A percentile compares a stretch with the other conserved stretches of the same genome.
These are phyloP conservation scores for Colletotrichum tropicicola DNA, from an alignment of 2,329 filamentous ascomycete species.

Conservation along the genomic window DNA sequence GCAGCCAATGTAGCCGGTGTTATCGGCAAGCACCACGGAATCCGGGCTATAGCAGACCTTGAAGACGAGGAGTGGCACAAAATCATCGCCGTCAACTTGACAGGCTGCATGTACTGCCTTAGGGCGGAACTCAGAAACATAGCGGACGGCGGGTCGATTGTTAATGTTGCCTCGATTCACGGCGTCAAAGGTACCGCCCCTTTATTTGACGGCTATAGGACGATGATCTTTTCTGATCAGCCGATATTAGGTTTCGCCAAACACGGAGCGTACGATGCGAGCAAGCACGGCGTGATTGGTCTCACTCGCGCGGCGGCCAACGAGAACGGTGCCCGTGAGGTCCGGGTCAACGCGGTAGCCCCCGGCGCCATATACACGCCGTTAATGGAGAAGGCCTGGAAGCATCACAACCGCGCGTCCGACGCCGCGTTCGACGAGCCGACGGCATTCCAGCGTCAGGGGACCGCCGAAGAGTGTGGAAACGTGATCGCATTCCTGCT, in stretches of 20 bases:
- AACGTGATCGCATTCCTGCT: constrained; percentile 57
- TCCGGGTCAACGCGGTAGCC: constrained; percentile 56
- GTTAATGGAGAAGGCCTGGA: constrained; percentile 54
- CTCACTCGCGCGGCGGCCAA: constrained; percentile 47
- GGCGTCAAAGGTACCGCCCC: constrained; percentile 46
- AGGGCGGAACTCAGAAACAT: constrained; percentile 55
- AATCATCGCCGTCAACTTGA: constrained; percentile 58
- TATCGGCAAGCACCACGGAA: constrained; percentile 52
- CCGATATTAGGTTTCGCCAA: constrained; percentile 38
- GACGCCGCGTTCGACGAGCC: constrained; percentile 52
- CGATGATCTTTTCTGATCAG: constrained; percentile 3
- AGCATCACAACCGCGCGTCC: constrained; percentile 39
- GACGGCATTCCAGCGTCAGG: constrained; percentile 51
- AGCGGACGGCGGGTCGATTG: constrained; percentile 62
- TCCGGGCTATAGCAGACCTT: constrained; percentile 48
- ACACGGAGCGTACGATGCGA: constrained; percentile 48
- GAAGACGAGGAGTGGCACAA: constrained; percentile 57
- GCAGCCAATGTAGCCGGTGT: constrained; percentile 65
- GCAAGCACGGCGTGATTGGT: constrained; percentile 48
- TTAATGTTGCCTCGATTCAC: constrained; percentile 64
- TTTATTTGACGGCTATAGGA: not conserved
- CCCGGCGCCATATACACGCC: constrained; percentile 59
- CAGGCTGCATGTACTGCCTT: constrained; percentile 61
- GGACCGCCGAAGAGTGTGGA: constrained; percentile 57
- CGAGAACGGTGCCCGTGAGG: constrained; percentile 51